Evolutionary conservation across 2,329 filamentous ascomycete genomes (phyloP).

Genomic region (Pseudogymnoascus sp.): DNA sequence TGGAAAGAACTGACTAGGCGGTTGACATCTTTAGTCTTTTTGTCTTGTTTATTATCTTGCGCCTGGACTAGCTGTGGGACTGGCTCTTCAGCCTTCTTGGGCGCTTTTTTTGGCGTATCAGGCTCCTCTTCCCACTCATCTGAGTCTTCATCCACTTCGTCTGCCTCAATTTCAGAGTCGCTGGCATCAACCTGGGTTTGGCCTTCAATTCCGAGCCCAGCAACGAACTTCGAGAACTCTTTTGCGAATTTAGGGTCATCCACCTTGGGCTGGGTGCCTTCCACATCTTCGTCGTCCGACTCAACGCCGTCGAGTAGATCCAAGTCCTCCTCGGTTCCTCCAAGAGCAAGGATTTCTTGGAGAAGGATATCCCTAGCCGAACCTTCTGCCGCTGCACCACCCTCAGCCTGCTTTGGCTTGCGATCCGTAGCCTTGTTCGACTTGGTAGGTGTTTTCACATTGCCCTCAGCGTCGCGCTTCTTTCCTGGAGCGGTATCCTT

Average conservation of each 20-base stretch:
- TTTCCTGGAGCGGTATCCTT: constrained; percentile 29
- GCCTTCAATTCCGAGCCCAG: constrained; percentile 44
- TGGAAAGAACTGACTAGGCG: constrained; percentile 27
- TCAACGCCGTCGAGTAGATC: constrained; percentile 52
- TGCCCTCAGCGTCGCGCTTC: constrained; percentile 29
- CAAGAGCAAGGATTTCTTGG: constrained; percentile 58
- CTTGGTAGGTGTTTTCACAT: constrained; percentile 23
- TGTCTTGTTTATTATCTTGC: neutral
- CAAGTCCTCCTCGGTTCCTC: constrained; percentile 59
- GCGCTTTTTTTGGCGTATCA: constrained; percentile 21
- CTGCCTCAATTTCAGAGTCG: constrained; percentile 32
- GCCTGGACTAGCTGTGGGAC: constrained; percentile 6
- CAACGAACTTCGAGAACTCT: constrained; percentile 47
- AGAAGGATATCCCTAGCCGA: constrained; percentile 38
- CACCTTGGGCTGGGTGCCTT: constrained; percentile 22
- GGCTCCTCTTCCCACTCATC: constrained; percentile 28
- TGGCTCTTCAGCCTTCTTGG: constrained; percentile 13
- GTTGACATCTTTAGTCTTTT: constrained; percentile 23
- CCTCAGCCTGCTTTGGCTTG: constrained; percentile 12
- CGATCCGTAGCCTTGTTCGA: constrained; percentile 15
- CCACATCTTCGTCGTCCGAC: constrained; percentile 42
- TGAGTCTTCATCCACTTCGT: constrained; percentile 30
- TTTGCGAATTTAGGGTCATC: constrained; percentile 23
- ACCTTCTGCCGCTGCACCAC: constrained; percentile 16
- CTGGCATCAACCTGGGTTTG: constrained; percentile 35